Conservation (phyloP, 2,329 filamentous ascomycete genomes). For the Alternaria arbusti region DNA sequence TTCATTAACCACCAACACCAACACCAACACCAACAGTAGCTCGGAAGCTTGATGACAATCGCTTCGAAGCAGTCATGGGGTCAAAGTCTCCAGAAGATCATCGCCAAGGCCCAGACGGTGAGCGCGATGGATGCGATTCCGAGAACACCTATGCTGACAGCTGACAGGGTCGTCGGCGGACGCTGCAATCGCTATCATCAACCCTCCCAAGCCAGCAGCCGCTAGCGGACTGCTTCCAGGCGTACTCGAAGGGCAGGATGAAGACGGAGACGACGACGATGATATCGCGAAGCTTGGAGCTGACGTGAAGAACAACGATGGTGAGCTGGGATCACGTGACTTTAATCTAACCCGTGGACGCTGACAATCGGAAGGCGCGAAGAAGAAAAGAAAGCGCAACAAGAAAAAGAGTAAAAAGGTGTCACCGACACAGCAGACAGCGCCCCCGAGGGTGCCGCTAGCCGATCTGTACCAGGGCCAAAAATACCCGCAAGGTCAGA, state of each 20-base stretch:
- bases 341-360: background rate
- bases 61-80: slow-evolving; percentile 38
- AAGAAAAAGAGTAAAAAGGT: slow-evolving; percentile 74
- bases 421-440: slow-evolving; percentile 65
- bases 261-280: slow-evolving; percentile 59
- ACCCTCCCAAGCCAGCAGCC: slow-evolving; percentile 43
- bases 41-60: slow-evolving; percentile 2
- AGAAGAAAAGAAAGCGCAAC: slow-evolving; percentile 74
- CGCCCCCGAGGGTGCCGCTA: slow-evolving; percentile 74
- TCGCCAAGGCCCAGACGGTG: slow-evolving; percentile 43
- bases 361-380: slow-evolving; percentile 56
- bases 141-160: slow-evolving; percentile 21
- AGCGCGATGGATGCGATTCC: background rate
- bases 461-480: slow-evolving; percentile 72
- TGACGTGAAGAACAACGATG: slow-evolving; percentile 30
- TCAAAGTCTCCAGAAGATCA: slow-evolving; percentile 49
- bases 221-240: slow-evolving; percentile 45
- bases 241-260: slow-evolving; percentile 52
- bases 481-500: slow-evolving; percentile 76
- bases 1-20: background rate
- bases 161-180: slow-evolving; percentile 33
- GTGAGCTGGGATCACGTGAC: slow-evolving; percentile 12
- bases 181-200: slow-evolving; percentile 32
- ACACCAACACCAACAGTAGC: background rate
- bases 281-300: slow-evolving; percentile 50